Evolutionary conservation across 306 rosid species (phyloP), one percentile per base, ranked within the genome.

Genomic region (Citrullus amarus): DNA sequence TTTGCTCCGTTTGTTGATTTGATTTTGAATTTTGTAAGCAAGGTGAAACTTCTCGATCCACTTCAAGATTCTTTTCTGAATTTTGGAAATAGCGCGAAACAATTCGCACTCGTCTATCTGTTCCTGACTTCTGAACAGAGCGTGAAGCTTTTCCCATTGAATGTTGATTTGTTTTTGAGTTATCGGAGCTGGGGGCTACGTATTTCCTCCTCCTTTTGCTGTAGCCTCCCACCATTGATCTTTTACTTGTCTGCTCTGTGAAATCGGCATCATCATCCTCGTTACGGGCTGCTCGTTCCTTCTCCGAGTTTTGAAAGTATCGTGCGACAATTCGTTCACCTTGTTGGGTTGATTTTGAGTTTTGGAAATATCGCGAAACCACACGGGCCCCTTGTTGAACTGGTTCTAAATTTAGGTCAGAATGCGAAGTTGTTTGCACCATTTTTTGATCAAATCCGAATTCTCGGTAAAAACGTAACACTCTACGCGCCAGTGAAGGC

Each of bases 31-130:
- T 50, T 48, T 46, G 67, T 25, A 84, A 78, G 59, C 67, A 58
- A 25, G 68, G 80, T 61, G 82, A 84, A 54, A 84, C 78, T 57
- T 78, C 78, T 71, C 20, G 56, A 12, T 36, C 48, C 50, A 4
- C 13, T 65, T 65, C 48, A 10, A 11, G 48, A 38, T 18, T 65
- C 48, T 65, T 65, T 38, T 38, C 50, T 38, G 51, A 18, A 18
- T 18, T 38, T 39, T 66, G 73, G 30, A 66, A 66, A 66, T 32
- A 65, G 20, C 71, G 48, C 28, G 48, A 65, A 15, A 65, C 71
- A 32, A 16, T 36, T 3, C 71, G 48, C 50, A 36, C 71, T 3
- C 25, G 50, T 66, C 18, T 38, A 17, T 18, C 73, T 8, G 22
- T 6, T 34, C 70, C 22, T 17, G 70, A 34, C 11, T 63, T 34